Evolutionary conservation across 23 red algal genomes (phyloP), one percentile per base, ranked within the genome.

Genomic region (Cyanidium caldarium): DNA sequence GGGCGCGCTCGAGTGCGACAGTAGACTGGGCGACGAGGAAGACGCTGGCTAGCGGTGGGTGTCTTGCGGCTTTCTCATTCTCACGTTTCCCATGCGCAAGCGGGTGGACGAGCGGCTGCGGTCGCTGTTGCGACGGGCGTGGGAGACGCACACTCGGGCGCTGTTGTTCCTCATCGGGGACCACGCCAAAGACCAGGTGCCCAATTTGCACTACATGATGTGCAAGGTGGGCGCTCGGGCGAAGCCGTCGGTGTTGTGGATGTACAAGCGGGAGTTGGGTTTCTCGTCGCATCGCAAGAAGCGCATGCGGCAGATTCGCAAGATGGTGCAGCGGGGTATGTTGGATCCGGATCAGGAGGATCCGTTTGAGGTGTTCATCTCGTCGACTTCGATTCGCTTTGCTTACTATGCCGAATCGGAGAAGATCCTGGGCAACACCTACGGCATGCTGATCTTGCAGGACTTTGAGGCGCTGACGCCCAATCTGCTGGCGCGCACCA

Each of bases 401-500:
- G 68, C 82, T 29, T 88, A 82, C 69, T 96, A 96, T 35, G 40
- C 73, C 40, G 91, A 96, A 37, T 77, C 75, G 23, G 80, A 96
- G 38, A 96, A 88, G 57, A 77, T 96, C 46, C 83, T 96, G 5
- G 91, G 91, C 16, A 84, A 88, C 51, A 96, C 91, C 12, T 96
- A 80, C 44, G 91, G 91, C n/a, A 83, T 96, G 83, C 81, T 75
- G 31, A 82, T 96, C 25, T 67, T 96, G 26, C 91, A 96, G 65
- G 91, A 96, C 61, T 96, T 96, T 82, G 91, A 87, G 38, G 91
- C 84, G 0, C 72, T 96, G 10, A 96, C 91, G 31, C 91, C 91
- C 19, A 96, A 96, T 46, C 72, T 87, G 1, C 81, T 96, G 10
- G 91, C 91, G 15, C 65, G 91, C 12, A 87, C 83, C 12, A 44